These are phyloP conservation scores for Mycena filopes DNA, from an alignment of 768 basidiomycete species.

Conservation along the genomic window DNA sequence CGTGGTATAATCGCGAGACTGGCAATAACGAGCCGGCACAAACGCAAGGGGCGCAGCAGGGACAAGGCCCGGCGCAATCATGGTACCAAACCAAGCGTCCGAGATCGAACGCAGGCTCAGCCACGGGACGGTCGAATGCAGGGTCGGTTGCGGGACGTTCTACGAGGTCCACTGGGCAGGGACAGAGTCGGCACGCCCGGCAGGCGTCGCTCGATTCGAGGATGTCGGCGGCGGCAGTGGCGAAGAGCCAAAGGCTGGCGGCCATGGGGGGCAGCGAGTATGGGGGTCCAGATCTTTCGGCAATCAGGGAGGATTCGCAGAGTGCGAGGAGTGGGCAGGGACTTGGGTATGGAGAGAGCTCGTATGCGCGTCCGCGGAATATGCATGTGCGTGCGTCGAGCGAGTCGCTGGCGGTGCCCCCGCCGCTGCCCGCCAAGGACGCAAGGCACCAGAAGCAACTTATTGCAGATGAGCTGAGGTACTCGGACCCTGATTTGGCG, in stretches of 20 bases:
- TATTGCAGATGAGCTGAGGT: conserved; percentile 47
- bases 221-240: neutral
- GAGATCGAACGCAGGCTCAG: conserved; percentile 30
- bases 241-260: conserved; percentile 9
- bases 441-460: conserved; percentile 37
- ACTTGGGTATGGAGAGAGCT: conserved; percentile 8
- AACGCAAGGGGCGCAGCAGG: neutral
- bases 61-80: conserved; percentile 2
- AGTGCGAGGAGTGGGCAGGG: conserved; percentile 12
- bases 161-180: neutral
- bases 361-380: conserved; percentile 16
- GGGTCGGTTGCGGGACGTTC: conserved; percentile 23
- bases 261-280: neutral
- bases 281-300: conserved; percentile 14
- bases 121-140: conserved; percentile 16
- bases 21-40: neutral
- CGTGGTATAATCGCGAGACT: conserved; percentile 16
- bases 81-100: conserved; percentile 30
- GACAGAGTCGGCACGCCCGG: conserved; percentile 14
- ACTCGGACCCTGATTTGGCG: conserved; percentile 43
- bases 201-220: conserved; percentile 30
- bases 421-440: conserved; percentile 27
- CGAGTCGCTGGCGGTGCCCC: conserved; percentile 25
- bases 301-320: conserved; percentile 30
- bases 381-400: conserved; percentile 1